Conservation (phyloP, 2,329 filamentous ascomycete genomes). For the Bipolaris oryzae region DNA sequence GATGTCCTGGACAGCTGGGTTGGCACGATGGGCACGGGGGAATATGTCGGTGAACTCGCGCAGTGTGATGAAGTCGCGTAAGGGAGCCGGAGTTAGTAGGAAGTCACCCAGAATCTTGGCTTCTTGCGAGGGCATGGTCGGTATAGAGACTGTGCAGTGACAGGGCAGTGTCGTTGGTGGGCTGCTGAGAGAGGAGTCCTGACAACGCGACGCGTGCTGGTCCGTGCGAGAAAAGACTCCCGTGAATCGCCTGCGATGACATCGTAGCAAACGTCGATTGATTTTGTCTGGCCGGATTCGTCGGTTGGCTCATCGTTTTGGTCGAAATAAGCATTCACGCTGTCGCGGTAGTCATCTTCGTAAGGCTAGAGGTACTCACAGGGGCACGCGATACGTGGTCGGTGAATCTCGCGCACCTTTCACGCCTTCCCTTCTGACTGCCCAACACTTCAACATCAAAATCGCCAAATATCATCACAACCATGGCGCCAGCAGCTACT, state of each 20-base stretch:
- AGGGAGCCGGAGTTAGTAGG: constrained; percentile 74
- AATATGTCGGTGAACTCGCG: constrained; percentile 79
- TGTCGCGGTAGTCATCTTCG: constrained; percentile 7
- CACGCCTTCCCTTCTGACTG: constrained; percentile 19
- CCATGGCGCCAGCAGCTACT: constrained; percentile 60
- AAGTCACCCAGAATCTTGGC: constrained; percentile 76
- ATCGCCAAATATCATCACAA: constrained; percentile 15
- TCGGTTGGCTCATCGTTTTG: constrained; percentile 5
- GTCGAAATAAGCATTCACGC: not conserved
- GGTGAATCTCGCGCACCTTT: constrained; percentile 15
- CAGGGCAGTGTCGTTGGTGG: constrained; percentile 23
- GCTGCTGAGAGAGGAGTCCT: constrained; percentile 1
- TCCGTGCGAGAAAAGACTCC: constrained; percentile 30
- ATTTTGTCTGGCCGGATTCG: constrained; percentile 10
- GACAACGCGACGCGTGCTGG: constrained; percentile 32
- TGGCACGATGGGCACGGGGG: constrained; percentile 68
- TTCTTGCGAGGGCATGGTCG: constrained; percentile 73
- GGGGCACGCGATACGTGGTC: constrained; percentile 27
- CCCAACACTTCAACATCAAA: constrained; percentile 18
- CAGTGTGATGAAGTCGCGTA: constrained; percentile 75
- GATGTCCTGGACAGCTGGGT: constrained; percentile 70
- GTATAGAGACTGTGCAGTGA: constrained; percentile 5
- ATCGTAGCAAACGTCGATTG: constrained; percentile 15
- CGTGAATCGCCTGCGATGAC: constrained; percentile 19
- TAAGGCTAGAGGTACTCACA: constrained; percentile 5